Base-by-base conservation (phyloP, 2,329 filamentous ascomycete species). In the Aureobasidium sp. region DNA sequence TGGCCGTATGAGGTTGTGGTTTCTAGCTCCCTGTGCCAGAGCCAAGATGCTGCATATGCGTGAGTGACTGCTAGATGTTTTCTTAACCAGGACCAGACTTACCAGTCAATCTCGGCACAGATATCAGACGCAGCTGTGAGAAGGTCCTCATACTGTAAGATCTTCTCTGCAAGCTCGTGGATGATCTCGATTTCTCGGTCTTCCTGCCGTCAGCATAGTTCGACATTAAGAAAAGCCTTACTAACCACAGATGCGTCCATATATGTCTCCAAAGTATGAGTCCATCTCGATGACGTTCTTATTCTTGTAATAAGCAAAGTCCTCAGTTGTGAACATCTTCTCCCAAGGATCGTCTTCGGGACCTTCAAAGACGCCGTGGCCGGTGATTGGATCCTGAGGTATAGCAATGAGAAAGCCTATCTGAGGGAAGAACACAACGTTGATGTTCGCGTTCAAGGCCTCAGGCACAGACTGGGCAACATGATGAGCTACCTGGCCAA, bases 151-250 rank as follows among this genome's bases (percentile, higher is more conserved):
- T 89, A 83, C 64, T 85, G 77, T 0, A 97, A 77, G 17, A 97
- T 78, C 40, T 79, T 80, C 50, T 88, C 83, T 1, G 89, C 85
- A 33, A 99, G 82, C 3, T 82, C 78, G 68, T 97, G 88, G 0
- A 94, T 82, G 47, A 97, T 89, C 67, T 96, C 90, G 48, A 97
- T 92, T 71, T 99, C 93, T 61, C 85, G 85, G 69, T 96, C 92
- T 88, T 14, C 1, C 8, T 5, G 17, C n/a, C 17, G 64, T 15
- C 12, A 44, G 2, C 17, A 24, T 39, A 54, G 7, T n/a, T 11
- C 19, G 52, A 24, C 15, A 31, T 17, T n/a, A 2, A 2, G 9
- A 44, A 11, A 5, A 17, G 7, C 2, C 17, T 54, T 12, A 39
- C 80, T 70, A 78, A 89, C 90, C 88, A 68, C 89, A 89, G 61